Evolutionary conservation across 139 green algal species (phyloP).

Genomic region (Micractinium sp.): DNA sequence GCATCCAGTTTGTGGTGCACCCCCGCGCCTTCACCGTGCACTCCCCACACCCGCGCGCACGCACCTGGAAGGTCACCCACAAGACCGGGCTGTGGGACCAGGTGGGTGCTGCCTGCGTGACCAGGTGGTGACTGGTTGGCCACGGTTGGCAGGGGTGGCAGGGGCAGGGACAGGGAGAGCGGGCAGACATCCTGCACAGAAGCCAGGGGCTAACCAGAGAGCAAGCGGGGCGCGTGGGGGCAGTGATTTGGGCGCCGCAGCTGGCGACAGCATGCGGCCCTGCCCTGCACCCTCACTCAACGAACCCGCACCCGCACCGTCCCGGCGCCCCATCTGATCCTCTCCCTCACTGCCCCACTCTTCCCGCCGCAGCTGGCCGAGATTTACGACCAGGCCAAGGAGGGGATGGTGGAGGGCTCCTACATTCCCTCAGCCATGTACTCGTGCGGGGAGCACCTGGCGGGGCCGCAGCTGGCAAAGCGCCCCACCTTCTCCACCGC

Average conservation of each 20-base stretch:
- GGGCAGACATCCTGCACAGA: background rate
- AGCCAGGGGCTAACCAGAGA: background rate
- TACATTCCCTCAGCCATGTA: conserved; percentile 50
- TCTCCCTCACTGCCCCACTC: background rate
- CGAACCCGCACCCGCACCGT: background rate
- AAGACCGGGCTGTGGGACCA: conserved; percentile 55
- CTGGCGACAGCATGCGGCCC: background rate
- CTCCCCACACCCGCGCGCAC: conserved; percentile 53
- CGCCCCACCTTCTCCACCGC: conserved; percentile 12
- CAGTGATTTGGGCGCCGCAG: background rate
- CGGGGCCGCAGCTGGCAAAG: background rate
- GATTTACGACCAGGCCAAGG: conserved; percentile 47
- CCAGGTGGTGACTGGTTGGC: no score
- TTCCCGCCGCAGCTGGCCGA: conserved; percentile 38
- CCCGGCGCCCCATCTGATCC: background rate
- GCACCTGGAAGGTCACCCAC: conserved; percentile 57
- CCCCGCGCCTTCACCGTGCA: conserved; percentile 63
- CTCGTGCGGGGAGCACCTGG: conserved; percentile 40
- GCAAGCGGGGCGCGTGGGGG: no score
- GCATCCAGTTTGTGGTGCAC: conserved; percentile 60
- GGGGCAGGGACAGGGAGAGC: background rate
- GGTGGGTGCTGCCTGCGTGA: conserved; percentile 5
- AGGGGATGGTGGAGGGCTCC: conserved; percentile 34
- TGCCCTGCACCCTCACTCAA: background rate
- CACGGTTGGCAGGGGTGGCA: no score